A percentile compares a stretch with the other conserved stretches of the same genome.
Evolutionary conservation across 2,329 filamentous ascomycete species (phyloP).

Genomic region (Mycosphaerella sp.): DNA sequence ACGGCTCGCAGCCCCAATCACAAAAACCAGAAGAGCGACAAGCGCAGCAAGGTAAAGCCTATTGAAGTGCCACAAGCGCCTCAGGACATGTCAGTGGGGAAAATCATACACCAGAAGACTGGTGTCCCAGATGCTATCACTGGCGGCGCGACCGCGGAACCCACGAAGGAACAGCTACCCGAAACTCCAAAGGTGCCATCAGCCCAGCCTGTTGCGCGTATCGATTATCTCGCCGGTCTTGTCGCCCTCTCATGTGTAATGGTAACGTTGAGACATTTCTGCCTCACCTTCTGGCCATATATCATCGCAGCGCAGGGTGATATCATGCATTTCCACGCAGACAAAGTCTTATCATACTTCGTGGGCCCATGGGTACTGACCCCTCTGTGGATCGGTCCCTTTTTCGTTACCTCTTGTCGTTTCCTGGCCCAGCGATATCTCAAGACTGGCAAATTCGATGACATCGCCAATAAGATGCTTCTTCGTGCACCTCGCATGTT

Average conservation of each 20-base stretch:
- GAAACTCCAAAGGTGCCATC: constrained; percentile 14
- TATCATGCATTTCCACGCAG: constrained; percentile 38
- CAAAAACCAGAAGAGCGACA: constrained; percentile 5
- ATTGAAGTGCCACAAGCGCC: constrained; percentile 15
- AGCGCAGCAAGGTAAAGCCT: constrained; percentile 3
- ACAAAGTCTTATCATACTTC: constrained; percentile 39
- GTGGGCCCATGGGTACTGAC: constrained; percentile 43
- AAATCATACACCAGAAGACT: constrained; percentile 13
- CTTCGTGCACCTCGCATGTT: constrained; percentile 43
- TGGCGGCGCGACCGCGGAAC: constrained; percentile 16
- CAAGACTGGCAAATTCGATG: constrained; percentile 38
- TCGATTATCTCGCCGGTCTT: constrained; percentile 45
- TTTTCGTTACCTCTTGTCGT: constrained; percentile 46
- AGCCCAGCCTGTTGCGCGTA: constrained; percentile 27
- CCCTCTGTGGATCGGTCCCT: constrained; percentile 45
- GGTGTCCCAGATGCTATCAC: constrained; percentile 20
- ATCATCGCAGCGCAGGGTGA: constrained; percentile 28
- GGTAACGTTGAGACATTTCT: constrained; percentile 44
- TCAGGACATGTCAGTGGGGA: constrained; percentile 16
- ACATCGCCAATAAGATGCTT: constrained; percentile 42
- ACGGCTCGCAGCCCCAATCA: background rate
- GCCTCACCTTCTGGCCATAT: constrained; percentile 38
- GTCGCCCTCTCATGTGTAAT: constrained; percentile 41
- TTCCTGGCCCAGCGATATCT: constrained; percentile 43
- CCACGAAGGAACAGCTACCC: constrained; percentile 16